Conservation (phyloP, 2,329 filamentous ascomycete genomes). For the Talaromyces piceae region DNA sequence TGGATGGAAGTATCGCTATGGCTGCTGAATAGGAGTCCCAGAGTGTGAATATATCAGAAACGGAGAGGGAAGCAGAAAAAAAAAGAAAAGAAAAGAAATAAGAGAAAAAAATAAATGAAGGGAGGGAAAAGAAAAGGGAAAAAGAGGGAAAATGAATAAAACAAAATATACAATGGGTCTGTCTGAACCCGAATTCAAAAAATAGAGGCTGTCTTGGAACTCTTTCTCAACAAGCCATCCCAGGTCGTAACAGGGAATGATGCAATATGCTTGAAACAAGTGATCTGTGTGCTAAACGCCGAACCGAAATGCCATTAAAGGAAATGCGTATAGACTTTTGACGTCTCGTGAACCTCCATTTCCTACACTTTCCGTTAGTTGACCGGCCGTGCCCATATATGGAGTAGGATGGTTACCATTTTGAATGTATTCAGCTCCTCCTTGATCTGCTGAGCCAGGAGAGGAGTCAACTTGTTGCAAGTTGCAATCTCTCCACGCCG, state of each 20-base stretch:
- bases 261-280: slow-evolving; percentile 6
- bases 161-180: slow-evolving; percentile 10
- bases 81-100: too few relatives aligned
- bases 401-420: slow-evolving; percentile 62
- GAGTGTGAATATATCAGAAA: slow-evolving; percentile 2
- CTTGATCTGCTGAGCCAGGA: slow-evolving; percentile 98
- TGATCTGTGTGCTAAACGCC: slow-evolving; percentile 17
- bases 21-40: not conserved
- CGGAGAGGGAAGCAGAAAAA: not conserved
- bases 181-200: slow-evolving; percentile 9
- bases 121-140: slow-evolving; percentile 1
- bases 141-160: not conserved
- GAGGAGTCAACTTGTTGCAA: slow-evolving; percentile 93
- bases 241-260: slow-evolving; percentile 6
- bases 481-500: slow-evolving; percentile 92
- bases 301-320: slow-evolving; percentile 53
- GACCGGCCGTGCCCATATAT: slow-evolving; percentile 1
- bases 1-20: not conserved
- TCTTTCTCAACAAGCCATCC: slow-evolving; percentile 6
- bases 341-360: slow-evolving; percentile 99
- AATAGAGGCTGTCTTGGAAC: slow-evolving; percentile 1
- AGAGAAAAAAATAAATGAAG: not conserved
- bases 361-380: slow-evolving; percentile 59
- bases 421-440: slow-evolving; percentile 99
- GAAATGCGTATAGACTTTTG: slow-evolving; percentile 99